Evolutionary conservation across 2,329 filamentous ascomycete genomes (phyloP).

Genomic region (Fusarium sp.): DNA sequence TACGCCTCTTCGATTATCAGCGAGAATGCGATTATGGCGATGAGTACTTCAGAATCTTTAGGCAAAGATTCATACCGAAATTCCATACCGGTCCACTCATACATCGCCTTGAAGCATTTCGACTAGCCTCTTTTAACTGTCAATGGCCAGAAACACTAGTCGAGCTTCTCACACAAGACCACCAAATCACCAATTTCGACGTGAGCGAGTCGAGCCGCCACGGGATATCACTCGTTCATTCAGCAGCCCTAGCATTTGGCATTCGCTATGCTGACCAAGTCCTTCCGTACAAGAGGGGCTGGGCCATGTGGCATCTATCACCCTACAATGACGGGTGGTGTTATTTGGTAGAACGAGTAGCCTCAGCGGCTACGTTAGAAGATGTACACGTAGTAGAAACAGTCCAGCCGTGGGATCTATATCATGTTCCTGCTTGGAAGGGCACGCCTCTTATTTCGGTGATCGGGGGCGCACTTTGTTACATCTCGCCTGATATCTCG

Average conservation of each 20-base stretch:
- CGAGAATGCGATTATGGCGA: slow-evolving; percentile 5
- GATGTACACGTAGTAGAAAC: slow-evolving; percentile 35
- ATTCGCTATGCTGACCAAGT: slow-evolving; percentile 31
- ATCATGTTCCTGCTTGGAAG: slow-evolving; percentile 37
- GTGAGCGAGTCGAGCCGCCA: slow-evolving; percentile 25
- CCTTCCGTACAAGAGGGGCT: not conserved
- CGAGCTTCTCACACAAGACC: slow-evolving; percentile 14
- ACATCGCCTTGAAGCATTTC: slow-evolving; percentile 38
- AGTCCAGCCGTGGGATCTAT: slow-evolving; percentile 32
- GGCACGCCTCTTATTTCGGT: slow-evolving; percentile 40
- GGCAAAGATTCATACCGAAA: slow-evolving; percentile 28
- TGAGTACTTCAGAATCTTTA: slow-evolving; percentile 16
- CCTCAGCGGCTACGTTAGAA: not conserved
- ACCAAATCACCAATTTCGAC: not conserved
- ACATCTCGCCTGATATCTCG: slow-evolving; percentile 10
- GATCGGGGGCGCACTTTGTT: slow-evolving; percentile 42
- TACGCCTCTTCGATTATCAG: slow-evolving; percentile 30
- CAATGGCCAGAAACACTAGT: not conserved
- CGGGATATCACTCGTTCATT: slow-evolving; percentile 40
- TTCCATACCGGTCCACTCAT: slow-evolving; percentile 12
- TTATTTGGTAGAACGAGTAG: not conserved
- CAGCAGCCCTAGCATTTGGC: slow-evolving; percentile 33
- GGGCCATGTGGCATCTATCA: not conserved
- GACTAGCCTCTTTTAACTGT: slow-evolving; percentile 32
- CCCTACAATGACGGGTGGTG: slow-evolving; percentile 20